phyloP scores from a whole-genome alignment of 495 filamentous ascomycete genomes.

The Neurospora cerealis region DNA sequence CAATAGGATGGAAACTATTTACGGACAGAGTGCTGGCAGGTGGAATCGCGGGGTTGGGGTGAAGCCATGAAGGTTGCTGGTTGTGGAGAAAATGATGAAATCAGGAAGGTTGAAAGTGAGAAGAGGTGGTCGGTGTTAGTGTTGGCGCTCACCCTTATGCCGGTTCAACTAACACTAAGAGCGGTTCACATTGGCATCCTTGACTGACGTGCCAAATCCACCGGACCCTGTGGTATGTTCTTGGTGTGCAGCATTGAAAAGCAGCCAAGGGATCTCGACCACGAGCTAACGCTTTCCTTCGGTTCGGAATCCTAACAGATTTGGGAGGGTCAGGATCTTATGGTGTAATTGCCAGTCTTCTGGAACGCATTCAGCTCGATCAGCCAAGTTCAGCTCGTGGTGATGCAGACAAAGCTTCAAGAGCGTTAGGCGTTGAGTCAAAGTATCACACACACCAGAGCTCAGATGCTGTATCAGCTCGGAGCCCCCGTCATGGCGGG shows the following conservation, averaged over 20 bases:
- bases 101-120: background rate
- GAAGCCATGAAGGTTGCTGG: background rate
- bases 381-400: background rate
- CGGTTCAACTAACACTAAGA: background rate
- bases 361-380: background rate
- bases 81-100: background rate
- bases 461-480: background rate
- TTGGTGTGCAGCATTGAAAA: background rate
- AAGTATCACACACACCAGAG: background rate
- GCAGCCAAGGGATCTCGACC: background rate
- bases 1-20: background rate
- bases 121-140: background rate
- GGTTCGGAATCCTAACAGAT: background rate
- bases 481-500: background rate
- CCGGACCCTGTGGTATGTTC: background rate
- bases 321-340: background rate
- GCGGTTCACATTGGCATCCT: background rate
- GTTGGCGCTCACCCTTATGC: background rate
- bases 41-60: background rate
- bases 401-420: background rate
- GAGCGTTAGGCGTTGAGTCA: background rate
- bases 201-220: background rate
- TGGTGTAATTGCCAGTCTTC: background rate
- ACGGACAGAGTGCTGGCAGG: background rate
- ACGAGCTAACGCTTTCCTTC: background rate